These are phyloP conservation scores for Trichosporon coremiiforme DNA, from an alignment of 1,284 basidiomycete genomes.

Conservation along the genomic window DNA sequence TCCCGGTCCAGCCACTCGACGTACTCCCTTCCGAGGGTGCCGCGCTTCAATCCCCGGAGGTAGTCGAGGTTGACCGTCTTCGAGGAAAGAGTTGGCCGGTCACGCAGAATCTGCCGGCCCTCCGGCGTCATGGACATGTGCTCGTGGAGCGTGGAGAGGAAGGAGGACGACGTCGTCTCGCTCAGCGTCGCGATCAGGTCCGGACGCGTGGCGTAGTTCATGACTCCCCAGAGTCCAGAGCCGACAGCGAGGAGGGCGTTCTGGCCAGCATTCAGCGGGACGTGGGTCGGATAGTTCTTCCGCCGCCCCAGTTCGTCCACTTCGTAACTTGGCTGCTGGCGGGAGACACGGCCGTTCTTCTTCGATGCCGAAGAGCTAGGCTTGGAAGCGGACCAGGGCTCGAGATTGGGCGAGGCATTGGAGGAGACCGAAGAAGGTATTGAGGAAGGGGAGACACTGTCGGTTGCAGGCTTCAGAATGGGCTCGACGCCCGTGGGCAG, in stretches of 20 bases:
- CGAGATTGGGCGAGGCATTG: background rate
- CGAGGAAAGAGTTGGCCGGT: slow-evolving; percentile 79
- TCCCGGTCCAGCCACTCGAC: slow-evolving; percentile 87
- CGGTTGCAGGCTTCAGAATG: background rate
- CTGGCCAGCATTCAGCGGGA: slow-evolving; percentile 77
- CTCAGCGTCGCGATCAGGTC: slow-evolving; percentile 92
- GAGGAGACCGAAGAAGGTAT: background rate
- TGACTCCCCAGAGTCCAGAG: slow-evolving; percentile 78
- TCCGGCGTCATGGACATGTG: slow-evolving; percentile 77
- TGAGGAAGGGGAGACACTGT: background rate
- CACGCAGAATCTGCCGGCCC: slow-evolving; percentile 77
- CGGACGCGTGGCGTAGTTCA: slow-evolving; percentile 67
- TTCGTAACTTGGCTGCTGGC: background rate
- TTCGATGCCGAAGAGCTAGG: background rate
- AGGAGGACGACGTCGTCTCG: slow-evolving; percentile 82
- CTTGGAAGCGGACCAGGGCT: background rate
- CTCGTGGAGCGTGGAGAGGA: slow-evolving; percentile 76
- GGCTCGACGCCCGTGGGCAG: background rate
- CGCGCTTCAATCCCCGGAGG: slow-evolving; percentile 69
- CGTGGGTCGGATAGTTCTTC: slow-evolving; percentile 67
- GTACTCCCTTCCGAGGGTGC: slow-evolving; percentile 85
- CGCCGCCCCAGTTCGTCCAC: slow-evolving; percentile 2
- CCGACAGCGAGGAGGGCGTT: slow-evolving; percentile 83
- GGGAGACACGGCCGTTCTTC: background rate
- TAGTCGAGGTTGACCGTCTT: slow-evolving; percentile 72